A percentile compares a stretch with the other conserved stretches of the same genome.
Evolutionary conservation across 192 early-diverging fungal genomes (phyloP).

Genomic region (Mortierella hygrophila): DNA sequence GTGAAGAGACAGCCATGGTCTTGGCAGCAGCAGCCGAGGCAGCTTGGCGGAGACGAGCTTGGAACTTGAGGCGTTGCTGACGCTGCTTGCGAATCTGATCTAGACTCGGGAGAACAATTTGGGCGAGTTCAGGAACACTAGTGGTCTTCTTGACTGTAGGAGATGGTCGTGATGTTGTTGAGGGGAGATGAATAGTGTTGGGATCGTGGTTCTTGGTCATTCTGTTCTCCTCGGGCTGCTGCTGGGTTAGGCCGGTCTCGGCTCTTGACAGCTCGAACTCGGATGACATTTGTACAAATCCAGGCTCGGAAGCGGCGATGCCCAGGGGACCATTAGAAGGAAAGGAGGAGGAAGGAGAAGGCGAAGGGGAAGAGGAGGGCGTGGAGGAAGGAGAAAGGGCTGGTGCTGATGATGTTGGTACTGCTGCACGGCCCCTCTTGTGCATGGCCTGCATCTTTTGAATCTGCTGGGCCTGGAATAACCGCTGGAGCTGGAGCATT

Average conservation of each 20-base stretch:
- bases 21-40: constrained; percentile 4
- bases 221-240: neutral
- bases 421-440: constrained; percentile 22
- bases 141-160: too few relatives aligned
- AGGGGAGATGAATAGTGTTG: constrained; percentile 36
- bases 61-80: constrained; percentile 33
- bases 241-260: neutral
- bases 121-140: constrained; percentile 21
- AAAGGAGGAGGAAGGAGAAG: neutral
- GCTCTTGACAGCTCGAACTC: neutral
- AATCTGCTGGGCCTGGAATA: constrained; percentile 41
- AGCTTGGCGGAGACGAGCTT: constrained; percentile 33
- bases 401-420: neutral
- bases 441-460: constrained; percentile 48
- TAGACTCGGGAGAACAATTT: constrained; percentile 28
- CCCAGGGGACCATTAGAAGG: neutral
- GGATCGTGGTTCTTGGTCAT: neutral
- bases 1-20: neutral
- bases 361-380: neutral
- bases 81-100: constrained; percentile 43
- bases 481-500: constrained; percentile 37
- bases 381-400: neutral
- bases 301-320: neutral
- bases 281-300: neutral
- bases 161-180: constrained; percentile 16